phyloP scores from a whole-genome alignment of 1,284 basidiomycete species.

The Marasmius oreades region DNA sequence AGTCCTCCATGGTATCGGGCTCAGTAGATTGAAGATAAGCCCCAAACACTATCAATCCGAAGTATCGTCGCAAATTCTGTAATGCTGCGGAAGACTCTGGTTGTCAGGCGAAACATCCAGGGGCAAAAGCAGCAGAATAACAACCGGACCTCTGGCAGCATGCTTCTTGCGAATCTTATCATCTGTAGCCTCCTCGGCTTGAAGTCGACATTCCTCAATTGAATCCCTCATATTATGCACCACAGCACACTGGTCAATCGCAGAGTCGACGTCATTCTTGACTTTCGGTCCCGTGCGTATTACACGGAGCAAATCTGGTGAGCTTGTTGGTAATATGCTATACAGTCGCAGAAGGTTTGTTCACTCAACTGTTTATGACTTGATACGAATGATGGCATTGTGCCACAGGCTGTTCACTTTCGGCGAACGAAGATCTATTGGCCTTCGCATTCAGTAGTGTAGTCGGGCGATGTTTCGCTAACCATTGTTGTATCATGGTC shows the following conservation, averaged over 20 bases:
- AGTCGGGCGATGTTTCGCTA: conserved; percentile 43
- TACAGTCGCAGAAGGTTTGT: neutral
- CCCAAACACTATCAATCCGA: conserved; percentile 91
- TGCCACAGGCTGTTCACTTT: conserved; percentile 25
- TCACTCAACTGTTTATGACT: conserved; percentile 69
- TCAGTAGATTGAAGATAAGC: conserved; percentile 87
- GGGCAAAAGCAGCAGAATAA: conserved; percentile 13
- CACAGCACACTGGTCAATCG: conserved; percentile 85
- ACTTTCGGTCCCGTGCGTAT: conserved; percentile 86
- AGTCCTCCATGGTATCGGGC: conserved; percentile 77
- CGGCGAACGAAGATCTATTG: conserved; percentile 22
- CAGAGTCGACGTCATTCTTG: conserved; percentile 88
- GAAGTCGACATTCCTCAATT: conserved; percentile 78
- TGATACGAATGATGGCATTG: conserved; percentile 68
- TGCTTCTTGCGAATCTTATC: conserved; percentile 63
- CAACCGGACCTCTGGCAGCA: conserved; percentile 61
- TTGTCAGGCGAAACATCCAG: neutral
- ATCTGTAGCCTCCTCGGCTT: conserved; percentile 76
- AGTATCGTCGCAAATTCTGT: conserved; percentile 83
- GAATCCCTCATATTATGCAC: conserved; percentile 85
- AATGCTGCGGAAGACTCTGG: conserved; percentile 47
- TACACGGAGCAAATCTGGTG: conserved; percentile 84
- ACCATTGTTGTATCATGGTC: conserved; percentile 85
- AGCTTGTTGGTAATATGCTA: conserved; percentile 1
- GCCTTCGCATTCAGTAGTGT: conserved; percentile 21